Percentiles rank a stretch among this genome's conserved stretches.
Conservation (phyloP, 306 rosid genomes). For the Dicorynia guianensis region DNA sequence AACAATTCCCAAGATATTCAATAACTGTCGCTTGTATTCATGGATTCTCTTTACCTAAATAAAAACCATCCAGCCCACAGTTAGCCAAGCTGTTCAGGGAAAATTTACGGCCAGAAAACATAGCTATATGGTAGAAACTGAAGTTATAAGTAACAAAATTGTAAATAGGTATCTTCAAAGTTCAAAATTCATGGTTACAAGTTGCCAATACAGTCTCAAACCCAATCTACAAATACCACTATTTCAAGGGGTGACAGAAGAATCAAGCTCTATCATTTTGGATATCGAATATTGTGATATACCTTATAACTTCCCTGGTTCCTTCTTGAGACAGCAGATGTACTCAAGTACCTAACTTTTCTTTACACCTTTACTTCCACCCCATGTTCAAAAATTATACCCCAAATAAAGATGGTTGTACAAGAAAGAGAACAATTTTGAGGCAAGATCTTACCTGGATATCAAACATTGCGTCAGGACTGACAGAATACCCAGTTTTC, state of each 20-base stretch:
- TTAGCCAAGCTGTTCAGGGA: constrained; percentile 15
- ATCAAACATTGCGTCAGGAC: constrained; percentile 94
- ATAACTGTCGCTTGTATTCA: constrained; percentile 90
- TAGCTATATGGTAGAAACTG: constrained; percentile 20
- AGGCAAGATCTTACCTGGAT: constrained; percentile 72
- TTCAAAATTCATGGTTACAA: constrained; percentile 11
- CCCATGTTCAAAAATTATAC: constrained; percentile 25
- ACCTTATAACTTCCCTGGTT: neutral
- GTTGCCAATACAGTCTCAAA: neutral
- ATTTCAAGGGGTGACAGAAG: constrained; percentile 13
- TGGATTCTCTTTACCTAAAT: constrained; percentile 97
- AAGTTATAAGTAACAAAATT: constrained; percentile 26
- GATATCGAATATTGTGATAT: neutral
- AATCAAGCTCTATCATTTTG: constrained; percentile 10
- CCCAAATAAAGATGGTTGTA: constrained; percentile 9
- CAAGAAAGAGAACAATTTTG: constrained; percentile 22
- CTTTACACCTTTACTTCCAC: constrained; percentile 17
- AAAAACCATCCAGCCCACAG: constrained; percentile 31
- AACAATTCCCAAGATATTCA: constrained; percentile 92
- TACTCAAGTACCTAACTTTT: constrained; percentile 9
- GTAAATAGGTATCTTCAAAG: constrained; percentile 18
- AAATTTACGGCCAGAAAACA: neutral
- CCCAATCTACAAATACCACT: constrained; percentile 11
- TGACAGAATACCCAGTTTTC: constrained; percentile 88
- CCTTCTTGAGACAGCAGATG: constrained; percentile 14